Base-by-base conservation (phyloP, 2,329 filamentous ascomycete genomes). In the Cercospora sp. region DNA sequence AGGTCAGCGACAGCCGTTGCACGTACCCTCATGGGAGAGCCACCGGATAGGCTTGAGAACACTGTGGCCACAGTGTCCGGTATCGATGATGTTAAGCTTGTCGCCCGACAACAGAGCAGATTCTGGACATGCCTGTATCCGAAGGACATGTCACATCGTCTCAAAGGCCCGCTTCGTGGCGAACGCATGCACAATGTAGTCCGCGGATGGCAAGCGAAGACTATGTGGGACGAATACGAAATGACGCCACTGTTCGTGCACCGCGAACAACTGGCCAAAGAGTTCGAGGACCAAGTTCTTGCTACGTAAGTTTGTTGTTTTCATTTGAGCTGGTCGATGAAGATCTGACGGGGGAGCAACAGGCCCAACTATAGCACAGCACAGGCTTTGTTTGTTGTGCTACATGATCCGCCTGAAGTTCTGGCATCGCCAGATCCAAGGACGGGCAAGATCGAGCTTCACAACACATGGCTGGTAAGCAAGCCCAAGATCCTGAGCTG, bases 81-180 rank as follows among this genome's bases (percentile, higher is more conserved):
- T n/a, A 81, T 89, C 2, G 80, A 84, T 33, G 85, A 85, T 2
- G 83, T 90, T 2, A 81, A 87, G 64, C 80, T 84, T 28, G 89
- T 90, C 6, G 83, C 86, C 13, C 81, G 82, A 57, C 81, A 86
- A 55, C 88, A 90, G 72, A 86, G 87, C 18, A 83, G 80, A 23
- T 95, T 92, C 78, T 99, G 95, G 95, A 88, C 92, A 69, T 96
- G 91, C 79, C 90, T 98, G 85, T 89, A 92, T 68, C 90, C 91
- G 2, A 89, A 87, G 75, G 81, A 84, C 70, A 64, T 74, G 18
- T 80, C 67, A 69, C 76, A 69, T 69, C 74, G 69, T 64, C 72
- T 73, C 68, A 77, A 68, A 39, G 75, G 55, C 70, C 76, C 69
- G 70, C 53, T 73, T n/a, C 75, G 85, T 12, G 86, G 86, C 1